Evolutionary conservation across 164 flowering plant genomes (phyloP), one percentile per base, ranked within the genome.

Genomic region (Magnolia sinica): DNA sequence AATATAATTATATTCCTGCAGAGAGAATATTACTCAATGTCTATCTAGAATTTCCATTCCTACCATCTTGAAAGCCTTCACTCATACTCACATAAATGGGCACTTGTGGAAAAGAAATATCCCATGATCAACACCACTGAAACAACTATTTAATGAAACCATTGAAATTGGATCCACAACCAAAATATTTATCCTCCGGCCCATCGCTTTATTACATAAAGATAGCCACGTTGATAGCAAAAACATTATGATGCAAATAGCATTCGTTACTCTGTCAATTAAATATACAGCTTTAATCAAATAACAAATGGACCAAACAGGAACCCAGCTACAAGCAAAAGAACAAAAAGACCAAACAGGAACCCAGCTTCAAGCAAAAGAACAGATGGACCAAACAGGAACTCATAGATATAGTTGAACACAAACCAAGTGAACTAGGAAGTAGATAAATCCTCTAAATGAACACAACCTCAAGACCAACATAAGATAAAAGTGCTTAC

Each of bases 1-100:
- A 77, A 96, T 85, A 81, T 90, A 89, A 14, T 76, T 81, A 70
- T 89, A 91, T 82, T 96, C 99, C 99, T 96, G 94, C 88, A 89
- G 24, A 82, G 77, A 55, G 22, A 78, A 77, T 72, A 72, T 7
- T 11, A 68, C 22, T 76, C 24, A 83, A 72, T 22, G 37, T 59
- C 37, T 29, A 67, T 1, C 55, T 52, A 7, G 7, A 75, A 24
- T 58, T 37, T 70, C 13, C 37, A 67, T 71, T 75, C 29, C 37
- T 27, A 9, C 19, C 19, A 24, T 8, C 71, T 55, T 13, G 51
- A 50, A 23, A 63, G 37, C 74, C 10, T 64, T 71, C 68, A 19
- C 27, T 67, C 65, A 64, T 14, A 64, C 45, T 68, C 27, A 45
- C 55, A 75, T 23, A 37, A 3, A 31, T 50, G 64, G 1, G 68